These are phyloP conservation scores for Athelia sp. DNA, from an alignment of 1,284 basidiomycete genomes.

Conservation along the genomic window DNA sequence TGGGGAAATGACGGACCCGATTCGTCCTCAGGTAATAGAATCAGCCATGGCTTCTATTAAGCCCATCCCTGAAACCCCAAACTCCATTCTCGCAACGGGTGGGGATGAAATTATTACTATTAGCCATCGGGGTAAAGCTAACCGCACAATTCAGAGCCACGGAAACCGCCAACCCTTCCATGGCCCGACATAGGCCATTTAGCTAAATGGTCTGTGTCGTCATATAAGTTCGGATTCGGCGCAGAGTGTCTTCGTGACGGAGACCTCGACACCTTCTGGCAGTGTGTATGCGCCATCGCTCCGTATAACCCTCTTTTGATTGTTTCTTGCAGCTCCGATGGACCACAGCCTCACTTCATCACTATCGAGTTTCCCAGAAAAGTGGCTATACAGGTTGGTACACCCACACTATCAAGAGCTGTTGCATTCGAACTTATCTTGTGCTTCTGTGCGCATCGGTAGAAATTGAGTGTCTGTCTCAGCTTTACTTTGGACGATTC, in stretches of 20 bases:
- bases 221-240: slow-evolving; percentile 95
- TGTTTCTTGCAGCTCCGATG: slow-evolving; percentile 79
- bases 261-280: slow-evolving; percentile 95
- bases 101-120: not conserved
- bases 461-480: slow-evolving; percentile 92
- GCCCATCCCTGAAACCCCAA: not conserved
- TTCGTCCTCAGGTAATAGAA: not conserved
- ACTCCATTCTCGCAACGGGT: not conserved
- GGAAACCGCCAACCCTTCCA: slow-evolving; percentile 44
- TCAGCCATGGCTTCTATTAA: not conserved
- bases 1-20: not conserved
- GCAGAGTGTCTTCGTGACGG: slow-evolving; percentile 87
- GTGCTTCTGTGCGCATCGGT: slow-evolving; percentile 2
- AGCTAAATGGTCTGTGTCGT: slow-evolving; percentile 96
- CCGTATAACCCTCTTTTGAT: not conserved
- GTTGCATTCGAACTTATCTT: not conserved
- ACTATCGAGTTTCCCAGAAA: slow-evolving; percentile 92
- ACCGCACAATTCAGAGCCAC: slow-evolving; percentile 18
- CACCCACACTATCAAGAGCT: not conserved
- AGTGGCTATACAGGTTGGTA: slow-evolving; percentile 78
- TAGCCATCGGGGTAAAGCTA: not conserved
- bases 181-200: slow-evolving; percentile 81
- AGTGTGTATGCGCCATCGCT: slow-evolving; percentile 58
- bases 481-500: slow-evolving; percentile 91
- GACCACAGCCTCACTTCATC: slow-evolving; percentile 95